These are phyloP conservation scores for Yarrowia sp. DNA, from an alignment of 805 yeast species.

Conservation along the genomic window DNA sequence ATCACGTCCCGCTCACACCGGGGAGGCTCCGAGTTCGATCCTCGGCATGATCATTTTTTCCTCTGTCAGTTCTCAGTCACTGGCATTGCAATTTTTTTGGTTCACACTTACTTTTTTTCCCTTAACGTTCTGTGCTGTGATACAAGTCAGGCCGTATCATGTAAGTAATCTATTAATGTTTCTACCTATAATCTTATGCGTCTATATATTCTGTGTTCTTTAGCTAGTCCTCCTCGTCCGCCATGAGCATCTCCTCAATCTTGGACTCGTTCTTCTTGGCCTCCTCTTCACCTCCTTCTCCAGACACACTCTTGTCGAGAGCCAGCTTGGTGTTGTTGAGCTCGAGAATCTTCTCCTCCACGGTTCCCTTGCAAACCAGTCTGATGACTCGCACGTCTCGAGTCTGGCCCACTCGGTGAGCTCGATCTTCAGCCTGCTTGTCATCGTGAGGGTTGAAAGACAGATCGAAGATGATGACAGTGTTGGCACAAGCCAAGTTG, in stretches of 20 bases:
- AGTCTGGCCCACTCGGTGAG: constrained; percentile 95
- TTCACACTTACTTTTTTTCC: no score
- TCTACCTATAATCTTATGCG: constrained; percentile 5
- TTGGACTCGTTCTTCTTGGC: constrained; percentile 41
- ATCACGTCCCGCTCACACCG: constrained; percentile 39
- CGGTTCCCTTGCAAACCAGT: constrained; percentile 72
- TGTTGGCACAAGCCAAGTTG: constrained; percentile 92
- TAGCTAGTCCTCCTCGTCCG: constrained; percentile 16
- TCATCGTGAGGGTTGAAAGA: constrained; percentile 98
- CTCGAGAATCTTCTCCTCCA: constrained; percentile 87
- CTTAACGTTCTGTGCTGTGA: no score
- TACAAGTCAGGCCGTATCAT: not conserved
- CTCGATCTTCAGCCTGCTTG: constrained; percentile 97
- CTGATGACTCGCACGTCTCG: constrained; percentile 81
- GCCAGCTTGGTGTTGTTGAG: constrained; percentile 91
- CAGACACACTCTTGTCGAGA: constrained; percentile 63
- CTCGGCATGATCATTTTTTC: constrained; percentile 27
- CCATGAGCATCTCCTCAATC: constrained; percentile 36
- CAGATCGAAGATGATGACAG: constrained; percentile 89
- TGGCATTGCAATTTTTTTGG: not conserved
- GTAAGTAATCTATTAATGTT: constrained; percentile 20
- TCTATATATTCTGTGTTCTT: not conserved
- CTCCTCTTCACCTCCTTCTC: constrained; percentile 50
- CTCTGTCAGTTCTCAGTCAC: not conserved
- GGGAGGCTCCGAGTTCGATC: constrained; percentile 39